These are phyloP conservation scores for Penicillium sp. DNA, from an alignment of 2,329 filamentous ascomycete species.

Conservation along the genomic window DNA sequence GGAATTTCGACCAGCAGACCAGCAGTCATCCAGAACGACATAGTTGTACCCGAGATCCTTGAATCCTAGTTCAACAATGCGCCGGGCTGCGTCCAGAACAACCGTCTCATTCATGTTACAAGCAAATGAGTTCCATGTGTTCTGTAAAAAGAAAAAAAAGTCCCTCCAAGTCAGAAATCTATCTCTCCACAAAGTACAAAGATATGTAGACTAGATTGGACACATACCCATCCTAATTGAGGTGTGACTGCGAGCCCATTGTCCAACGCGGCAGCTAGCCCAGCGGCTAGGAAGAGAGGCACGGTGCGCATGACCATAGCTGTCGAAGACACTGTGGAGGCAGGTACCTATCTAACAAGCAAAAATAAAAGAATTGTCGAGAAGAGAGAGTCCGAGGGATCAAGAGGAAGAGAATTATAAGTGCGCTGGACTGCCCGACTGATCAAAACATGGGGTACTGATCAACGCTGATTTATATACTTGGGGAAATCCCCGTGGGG, in stretches of 20 bases:
- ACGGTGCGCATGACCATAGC: conserved; percentile 2
- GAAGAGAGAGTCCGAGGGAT: neutral
- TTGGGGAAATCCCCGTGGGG: neutral
- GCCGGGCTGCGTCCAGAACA: conserved; percentile 39
- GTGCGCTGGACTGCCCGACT: neutral
- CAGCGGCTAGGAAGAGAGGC: conserved; percentile 8
- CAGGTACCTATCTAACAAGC: too few species aligned
- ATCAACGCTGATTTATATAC: conserved; percentile 2
- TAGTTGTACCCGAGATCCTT: conserved; percentile 44
- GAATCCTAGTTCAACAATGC: conserved; percentile 40
- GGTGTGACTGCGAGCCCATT: conserved; percentile 40
- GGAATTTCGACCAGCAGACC: conserved; percentile 42
- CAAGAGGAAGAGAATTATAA: too few species aligned
- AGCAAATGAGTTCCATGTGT: conserved; percentile 40
- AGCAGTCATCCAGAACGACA: conserved; percentile 50
- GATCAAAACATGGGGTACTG: neutral
- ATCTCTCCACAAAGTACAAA: neutral
- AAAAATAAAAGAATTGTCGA: neutral
- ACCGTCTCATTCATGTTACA: conserved; percentile 42
- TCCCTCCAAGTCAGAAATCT: neutral
- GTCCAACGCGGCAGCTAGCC: conserved; percentile 25
- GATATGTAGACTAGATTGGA: neutral
- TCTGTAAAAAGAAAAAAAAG: conserved; percentile 6
- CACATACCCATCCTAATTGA: conserved; percentile 38
- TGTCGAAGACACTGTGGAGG: too few species aligned